phyloP scores from a whole-genome alignment of 352 stramenopile species.

The Pelagophyceae sp. region DNA sequence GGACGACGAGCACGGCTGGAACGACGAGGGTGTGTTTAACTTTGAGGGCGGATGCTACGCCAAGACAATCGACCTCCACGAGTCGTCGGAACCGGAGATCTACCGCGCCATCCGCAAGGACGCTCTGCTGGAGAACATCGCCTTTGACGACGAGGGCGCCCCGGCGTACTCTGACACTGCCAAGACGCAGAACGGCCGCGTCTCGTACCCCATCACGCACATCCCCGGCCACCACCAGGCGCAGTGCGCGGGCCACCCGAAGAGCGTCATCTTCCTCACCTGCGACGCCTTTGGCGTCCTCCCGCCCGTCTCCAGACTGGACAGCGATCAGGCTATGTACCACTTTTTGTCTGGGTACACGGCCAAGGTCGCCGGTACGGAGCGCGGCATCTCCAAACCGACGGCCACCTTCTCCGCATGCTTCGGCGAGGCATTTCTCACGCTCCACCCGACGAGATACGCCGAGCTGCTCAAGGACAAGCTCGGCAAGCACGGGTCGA shows the following conservation, averaged over 20 bases:
- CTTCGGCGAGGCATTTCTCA: conserved; percentile 94
- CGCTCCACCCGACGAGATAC: conserved; percentile 91
- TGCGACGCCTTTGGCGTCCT: conserved; percentile 96
- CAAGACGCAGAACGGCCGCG: conserved; percentile 95
- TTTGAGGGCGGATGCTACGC: conserved; percentile 98
- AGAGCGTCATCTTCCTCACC: conserved; percentile 94
- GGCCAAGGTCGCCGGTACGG: conserved; percentile 94
- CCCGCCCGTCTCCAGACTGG: conserved; percentile 87
- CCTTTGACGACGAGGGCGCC: conserved; percentile 55
- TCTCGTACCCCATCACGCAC: conserved; percentile 98
- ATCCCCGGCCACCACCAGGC: conserved; percentile 83
- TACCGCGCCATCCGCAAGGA: conserved; percentile 89
- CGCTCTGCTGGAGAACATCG: conserved; percentile 94
- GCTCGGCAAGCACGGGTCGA: conserved; percentile 80
- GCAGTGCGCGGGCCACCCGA: conserved; percentile 82
- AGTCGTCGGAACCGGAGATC: conserved; percentile 94
- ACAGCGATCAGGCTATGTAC: conserved; percentile 89
- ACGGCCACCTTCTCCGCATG: conserved; percentile 88
- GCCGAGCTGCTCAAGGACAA: conserved; percentile 92
- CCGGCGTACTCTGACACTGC: conserved; percentile 88
- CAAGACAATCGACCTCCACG: conserved; percentile 94
- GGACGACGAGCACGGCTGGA: conserved; percentile 95
- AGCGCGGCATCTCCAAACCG: conserved; percentile 90
- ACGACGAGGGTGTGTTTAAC: conserved; percentile 95
- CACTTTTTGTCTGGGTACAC: conserved; percentile 97